These are phyloP conservation scores for Candida berthetii DNA, from an alignment of 805 yeast species.

Conservation along the genomic window DNA sequence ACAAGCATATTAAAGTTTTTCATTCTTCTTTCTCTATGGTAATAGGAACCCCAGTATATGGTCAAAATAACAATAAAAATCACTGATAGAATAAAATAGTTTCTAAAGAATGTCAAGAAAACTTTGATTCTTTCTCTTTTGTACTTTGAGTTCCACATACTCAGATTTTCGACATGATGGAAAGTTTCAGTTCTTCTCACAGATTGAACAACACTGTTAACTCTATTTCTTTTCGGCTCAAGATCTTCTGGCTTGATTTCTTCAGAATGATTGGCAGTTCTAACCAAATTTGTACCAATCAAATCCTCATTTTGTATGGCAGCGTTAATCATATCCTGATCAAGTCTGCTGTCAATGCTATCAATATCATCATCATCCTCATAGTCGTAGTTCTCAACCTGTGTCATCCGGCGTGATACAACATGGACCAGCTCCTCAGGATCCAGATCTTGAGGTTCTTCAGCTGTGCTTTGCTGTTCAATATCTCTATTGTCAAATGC, in stretches of 20 bases:
- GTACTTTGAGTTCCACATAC: slow-evolving; percentile 15
- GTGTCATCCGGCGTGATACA: slow-evolving; percentile 1
- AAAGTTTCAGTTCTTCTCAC: too few relatives aligned
- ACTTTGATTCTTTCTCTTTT: slow-evolving; percentile 11
- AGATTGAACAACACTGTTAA: too few relatives aligned
- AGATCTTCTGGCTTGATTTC: background rate
- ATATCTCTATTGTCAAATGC: too few relatives aligned
- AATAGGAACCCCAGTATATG: slow-evolving; percentile 26
- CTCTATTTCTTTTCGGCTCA: slow-evolving; percentile 1
- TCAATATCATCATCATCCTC: slow-evolving; percentile 1
- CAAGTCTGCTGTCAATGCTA: slow-evolving; percentile 9
- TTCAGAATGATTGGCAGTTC: slow-evolving; percentile 1
- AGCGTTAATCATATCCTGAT: slow-evolving; percentile 9
- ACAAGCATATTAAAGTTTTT: slow-evolving; percentile 18
- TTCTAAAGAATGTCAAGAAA: slow-evolving; percentile 8
- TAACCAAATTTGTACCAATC: slow-evolving; percentile 2
- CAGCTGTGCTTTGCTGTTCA: too few relatives aligned
- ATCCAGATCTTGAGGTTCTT: too few relatives aligned
- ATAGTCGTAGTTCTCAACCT: background rate
- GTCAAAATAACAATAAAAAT: slow-evolving; percentile 19
- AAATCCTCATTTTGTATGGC: slow-evolving; percentile 9
- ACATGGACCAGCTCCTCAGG: too few relatives aligned
- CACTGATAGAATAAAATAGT: slow-evolving; percentile 15
- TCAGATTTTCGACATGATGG: slow-evolving; percentile 5
- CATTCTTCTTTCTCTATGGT: slow-evolving; percentile 12